phyloP scores from a whole-genome alignment of 805 yeast species.

The Wickerhamiella dianesei region DNA sequence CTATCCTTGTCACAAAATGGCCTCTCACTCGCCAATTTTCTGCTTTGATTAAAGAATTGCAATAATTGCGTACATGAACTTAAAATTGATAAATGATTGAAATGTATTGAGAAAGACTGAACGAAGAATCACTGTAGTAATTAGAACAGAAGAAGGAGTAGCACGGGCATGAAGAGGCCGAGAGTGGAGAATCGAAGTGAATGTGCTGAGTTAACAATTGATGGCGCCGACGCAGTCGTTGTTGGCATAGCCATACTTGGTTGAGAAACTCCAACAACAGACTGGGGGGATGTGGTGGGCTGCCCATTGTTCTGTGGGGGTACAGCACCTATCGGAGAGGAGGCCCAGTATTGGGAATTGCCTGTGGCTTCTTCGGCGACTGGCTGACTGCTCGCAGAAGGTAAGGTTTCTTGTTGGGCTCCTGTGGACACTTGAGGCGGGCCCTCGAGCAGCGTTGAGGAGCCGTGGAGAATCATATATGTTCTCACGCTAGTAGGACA shows the following conservation, averaged over 20 bases:
- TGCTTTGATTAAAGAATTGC: neutral
- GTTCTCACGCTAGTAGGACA: constrained; percentile 13
- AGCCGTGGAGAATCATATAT: constrained; percentile 8
- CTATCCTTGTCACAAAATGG: neutral
- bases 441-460: constrained; percentile 10
- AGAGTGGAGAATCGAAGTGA: neutral
- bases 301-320: too few species aligned
- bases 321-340: neutral
- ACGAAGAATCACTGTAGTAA: neutral
- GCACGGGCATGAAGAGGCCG: neutral
- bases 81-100: neutral
- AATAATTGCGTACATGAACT: neutral
- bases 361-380: constrained; percentile 10
- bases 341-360: constrained; percentile 3
- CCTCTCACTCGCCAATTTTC: constrained; percentile 1
- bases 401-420: neutral
- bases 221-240: too few species aligned
- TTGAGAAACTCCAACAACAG: neutral
- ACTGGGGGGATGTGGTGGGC: neutral
- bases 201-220: neutral
- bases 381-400: neutral
- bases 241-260: too few species aligned
- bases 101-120: neutral
- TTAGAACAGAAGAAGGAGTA: neutral
- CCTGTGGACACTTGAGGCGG: neutral